phyloP scores from a whole-genome alignment of 306 rosid genomes.

The Abrus pulchellus region DNA sequence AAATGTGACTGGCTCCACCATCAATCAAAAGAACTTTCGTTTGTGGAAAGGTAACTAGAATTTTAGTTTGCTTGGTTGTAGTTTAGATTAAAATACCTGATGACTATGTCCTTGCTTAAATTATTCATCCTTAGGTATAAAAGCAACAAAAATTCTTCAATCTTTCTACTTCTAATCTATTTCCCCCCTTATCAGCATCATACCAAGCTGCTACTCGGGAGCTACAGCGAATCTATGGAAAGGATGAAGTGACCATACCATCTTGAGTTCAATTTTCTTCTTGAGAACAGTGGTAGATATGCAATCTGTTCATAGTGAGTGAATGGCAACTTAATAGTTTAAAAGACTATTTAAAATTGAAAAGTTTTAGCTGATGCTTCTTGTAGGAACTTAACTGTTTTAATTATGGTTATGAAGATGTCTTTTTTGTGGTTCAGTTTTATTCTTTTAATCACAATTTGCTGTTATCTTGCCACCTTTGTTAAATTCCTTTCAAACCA shows the following conservation, averaged over 20 bases:
- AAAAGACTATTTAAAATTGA: constrained; percentile 48
- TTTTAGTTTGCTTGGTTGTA: constrained; percentile 35
- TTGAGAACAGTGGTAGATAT: constrained; percentile 51
- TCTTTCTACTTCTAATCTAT: constrained; percentile 2
- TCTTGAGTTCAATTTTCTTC: constrained; percentile 61
- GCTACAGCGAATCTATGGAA: constrained; percentile 97
- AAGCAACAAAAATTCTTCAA: constrained; percentile 20
- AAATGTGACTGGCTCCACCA: constrained; percentile 80
- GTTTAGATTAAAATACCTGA: constrained; percentile 8
- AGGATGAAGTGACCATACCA: constrained; percentile 71
- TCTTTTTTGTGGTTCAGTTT: constrained; percentile 36
- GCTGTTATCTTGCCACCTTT: constrained; percentile 13
- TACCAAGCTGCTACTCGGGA: constrained; percentile 95
- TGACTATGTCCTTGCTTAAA: constrained; percentile 29
- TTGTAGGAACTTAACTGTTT: constrained; percentile 48
- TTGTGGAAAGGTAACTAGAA: constrained; percentile 77
- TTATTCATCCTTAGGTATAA: constrained; percentile 14
- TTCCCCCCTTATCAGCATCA: constrained; percentile 65
- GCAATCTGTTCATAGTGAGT: constrained; percentile 56
- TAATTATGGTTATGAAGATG: constrained; percentile 45
- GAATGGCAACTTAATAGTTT: constrained; percentile 49
- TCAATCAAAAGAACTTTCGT: constrained; percentile 86
- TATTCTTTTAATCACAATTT: constrained; percentile 35
- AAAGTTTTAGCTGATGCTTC: constrained; percentile 52
- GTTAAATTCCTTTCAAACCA: background rate